A percentile compares a stretch with the other conserved stretches of the same genome.
Evolutionary conservation across 148 eudicot species (phyloP).

Genomic region (Vaccinium vitisidaea): DNA sequence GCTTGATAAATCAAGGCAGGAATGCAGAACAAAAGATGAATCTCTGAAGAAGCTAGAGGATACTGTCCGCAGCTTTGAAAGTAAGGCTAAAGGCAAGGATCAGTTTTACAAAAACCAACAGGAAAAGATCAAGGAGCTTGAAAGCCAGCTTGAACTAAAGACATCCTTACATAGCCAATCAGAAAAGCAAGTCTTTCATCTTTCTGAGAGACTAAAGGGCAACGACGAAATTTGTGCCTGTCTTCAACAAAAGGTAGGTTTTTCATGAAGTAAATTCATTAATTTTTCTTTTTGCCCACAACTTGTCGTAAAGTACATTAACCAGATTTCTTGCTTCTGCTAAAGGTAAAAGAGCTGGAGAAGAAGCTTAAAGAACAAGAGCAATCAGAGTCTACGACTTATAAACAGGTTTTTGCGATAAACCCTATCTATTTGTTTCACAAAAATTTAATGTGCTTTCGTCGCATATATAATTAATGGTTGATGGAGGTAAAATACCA

Average conservation of each 20-base stretch:
- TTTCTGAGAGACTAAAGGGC: conserved; percentile 68
- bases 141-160: conserved; percentile 64
- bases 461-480: neutral
- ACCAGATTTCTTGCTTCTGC: conserved; percentile 18
- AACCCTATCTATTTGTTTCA: neutral
- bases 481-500: neutral
- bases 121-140: conserved; percentile 79
- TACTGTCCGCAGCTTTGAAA: conserved; percentile 66
- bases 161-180: conserved; percentile 47
- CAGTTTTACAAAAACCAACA: conserved; percentile 66
- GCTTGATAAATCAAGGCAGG: conserved; percentile 87
- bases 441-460: neutral
- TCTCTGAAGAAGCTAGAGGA: conserved; percentile 77
- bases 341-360: conserved; percentile 75
- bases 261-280: neutral
- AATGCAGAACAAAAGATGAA: conserved; percentile 73
- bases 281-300: neutral
- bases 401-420: conserved; percentile 38
- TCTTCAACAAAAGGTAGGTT: conserved; percentile 62
- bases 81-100: conserved; percentile 78
- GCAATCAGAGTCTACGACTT: conserved; percentile 47
- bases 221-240: conserved; percentile 56
- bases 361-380: conserved; percentile 58
- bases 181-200: conserved; percentile 58
- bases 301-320: neutral